Percentiles rank a stretch among this genome's conserved stretches.
phyloP scores from a whole-genome alignment of 2,329 filamentous ascomycete species.

The Zymoseptoria passerinii region DNA sequence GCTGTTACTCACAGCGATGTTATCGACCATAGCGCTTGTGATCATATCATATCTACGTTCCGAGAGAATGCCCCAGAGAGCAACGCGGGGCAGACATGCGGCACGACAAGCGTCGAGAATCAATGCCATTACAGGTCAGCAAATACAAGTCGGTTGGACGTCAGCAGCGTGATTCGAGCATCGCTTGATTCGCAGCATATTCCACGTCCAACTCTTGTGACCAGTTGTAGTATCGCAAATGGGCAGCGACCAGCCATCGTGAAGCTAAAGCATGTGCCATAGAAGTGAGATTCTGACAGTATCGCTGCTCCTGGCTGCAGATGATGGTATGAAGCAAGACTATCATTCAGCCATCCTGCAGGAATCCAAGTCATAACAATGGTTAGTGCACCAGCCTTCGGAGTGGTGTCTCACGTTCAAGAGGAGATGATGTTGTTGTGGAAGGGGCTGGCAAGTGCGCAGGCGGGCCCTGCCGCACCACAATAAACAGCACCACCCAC shows the following conservation, averaged over 20 bases:
- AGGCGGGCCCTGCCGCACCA: neutral
- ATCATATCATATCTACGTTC: too few relatives aligned
- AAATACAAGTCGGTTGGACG: neutral
- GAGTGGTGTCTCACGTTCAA: neutral
- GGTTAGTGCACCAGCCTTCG: neutral
- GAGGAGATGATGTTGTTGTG: neutral
- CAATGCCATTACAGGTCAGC: neutral
- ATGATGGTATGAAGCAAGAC: neutral
- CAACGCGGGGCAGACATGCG: too few relatives aligned
- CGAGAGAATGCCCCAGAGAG: too few relatives aligned
- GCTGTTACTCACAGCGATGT: too few relatives aligned
- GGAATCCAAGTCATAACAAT: neutral
- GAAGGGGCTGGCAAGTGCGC: neutral
- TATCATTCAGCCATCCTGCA: neutral
- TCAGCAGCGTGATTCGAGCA: neutral
- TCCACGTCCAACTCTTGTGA: neutral
- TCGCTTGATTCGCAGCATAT: neutral
- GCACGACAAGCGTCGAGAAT: neutral
- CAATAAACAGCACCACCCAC: neutral
- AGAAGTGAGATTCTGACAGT: neutral
- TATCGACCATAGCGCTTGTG: too few relatives aligned
- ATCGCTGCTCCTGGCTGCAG: neutral
- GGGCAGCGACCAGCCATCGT: neutral
- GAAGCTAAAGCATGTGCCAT: too few relatives aligned
- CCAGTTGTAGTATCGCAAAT: neutral